Evolutionary conservation across 331 rosid species (phyloP), one percentile per base, ranked within the genome.

Genomic region (Rosa hybrid): DNA sequence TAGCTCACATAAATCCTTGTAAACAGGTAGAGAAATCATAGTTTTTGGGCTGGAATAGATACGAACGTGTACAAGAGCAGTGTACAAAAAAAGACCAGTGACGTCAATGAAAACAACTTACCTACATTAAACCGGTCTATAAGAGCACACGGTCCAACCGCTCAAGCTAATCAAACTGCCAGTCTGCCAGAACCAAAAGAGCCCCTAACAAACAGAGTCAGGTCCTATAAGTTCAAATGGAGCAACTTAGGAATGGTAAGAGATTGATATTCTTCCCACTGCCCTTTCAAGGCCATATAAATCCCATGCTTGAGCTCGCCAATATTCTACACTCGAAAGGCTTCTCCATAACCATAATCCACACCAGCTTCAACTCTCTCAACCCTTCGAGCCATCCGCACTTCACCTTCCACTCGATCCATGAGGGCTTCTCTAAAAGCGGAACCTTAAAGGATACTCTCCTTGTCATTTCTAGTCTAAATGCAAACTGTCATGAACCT

Each of bases 271-370:
- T 83, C 6, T 80, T 82, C 51, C 86, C 86, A 8, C 17, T 86
- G 0, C 84, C 89, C 4, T 34, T 76, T 0, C 89, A 86, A 76
- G 89, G 89, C 64, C 86, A 86, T 18, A 25, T 86, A 41, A 76
- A n/a, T 71, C 84, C 84, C 5, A 82, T 80, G 86, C 78, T 86
- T 41, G 80, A 82, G 77, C 82, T 86, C 1, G 89, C 84, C 48
- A 80, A 59, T 50, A 60, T 86, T 76, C 78, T 82, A 7, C 68
- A 79, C 70, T 49, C 34, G 39, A 82, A 72, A 72, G 86, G 86
- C 74, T 82, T 82, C 54, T 86, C 84, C 60, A 76, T 86, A 78
- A 76, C 81, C 68, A 64, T 86, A 42, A 59, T 82, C 51, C 84
- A 67, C 78, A 79, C 86, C 0, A 53, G 46, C 62, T 82, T 77